Conservation (phyloP, 1,284 basidiomycete genomes). For the Moniliophthora roreri region DNA sequence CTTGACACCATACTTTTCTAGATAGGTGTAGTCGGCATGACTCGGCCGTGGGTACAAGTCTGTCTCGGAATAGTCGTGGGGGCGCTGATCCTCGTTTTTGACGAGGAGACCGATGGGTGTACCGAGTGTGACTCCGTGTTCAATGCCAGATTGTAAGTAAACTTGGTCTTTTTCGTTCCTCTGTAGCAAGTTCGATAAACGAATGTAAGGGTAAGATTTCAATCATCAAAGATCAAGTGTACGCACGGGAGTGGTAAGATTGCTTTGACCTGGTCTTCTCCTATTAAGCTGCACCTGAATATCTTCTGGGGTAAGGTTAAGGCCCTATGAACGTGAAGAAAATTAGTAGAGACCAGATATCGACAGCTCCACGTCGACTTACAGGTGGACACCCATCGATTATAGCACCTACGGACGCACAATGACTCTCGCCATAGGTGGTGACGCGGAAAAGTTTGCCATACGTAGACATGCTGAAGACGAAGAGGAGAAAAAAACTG, state of each 20-base stretch:
- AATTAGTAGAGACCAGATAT: neutral
- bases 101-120: constrained; percentile 97
- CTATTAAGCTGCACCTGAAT: constrained; percentile 93
- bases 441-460: constrained; percentile 91
- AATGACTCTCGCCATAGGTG: constrained; percentile 98
- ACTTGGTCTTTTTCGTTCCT: constrained; percentile 97
- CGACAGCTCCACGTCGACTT: too few relatives aligned
- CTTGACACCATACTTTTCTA: constrained; percentile 97
- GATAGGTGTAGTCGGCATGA: constrained; percentile 98
- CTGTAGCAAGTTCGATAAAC: constrained; percentile 38
- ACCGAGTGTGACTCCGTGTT: constrained; percentile 93
- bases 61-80: constrained; percentile 98
- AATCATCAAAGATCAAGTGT: constrained; percentile 7
- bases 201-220: constrained; percentile 3
- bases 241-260: constrained; percentile 92
- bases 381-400: constrained; percentile 97
- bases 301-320: constrained; percentile 79
- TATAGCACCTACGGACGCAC: constrained; percentile 95
- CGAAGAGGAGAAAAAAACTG: neutral
- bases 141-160: constrained; percentile 91
- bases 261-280: constrained; percentile 92
- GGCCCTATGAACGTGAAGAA: constrained; percentile 55
- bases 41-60: constrained; percentile 96
- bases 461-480: constrained; percentile 82
- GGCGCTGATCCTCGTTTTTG: constrained; percentile 97